Conservation (phyloP, 2,329 filamentous ascomycete species). For the Sordariomycetes sp. region DNA sequence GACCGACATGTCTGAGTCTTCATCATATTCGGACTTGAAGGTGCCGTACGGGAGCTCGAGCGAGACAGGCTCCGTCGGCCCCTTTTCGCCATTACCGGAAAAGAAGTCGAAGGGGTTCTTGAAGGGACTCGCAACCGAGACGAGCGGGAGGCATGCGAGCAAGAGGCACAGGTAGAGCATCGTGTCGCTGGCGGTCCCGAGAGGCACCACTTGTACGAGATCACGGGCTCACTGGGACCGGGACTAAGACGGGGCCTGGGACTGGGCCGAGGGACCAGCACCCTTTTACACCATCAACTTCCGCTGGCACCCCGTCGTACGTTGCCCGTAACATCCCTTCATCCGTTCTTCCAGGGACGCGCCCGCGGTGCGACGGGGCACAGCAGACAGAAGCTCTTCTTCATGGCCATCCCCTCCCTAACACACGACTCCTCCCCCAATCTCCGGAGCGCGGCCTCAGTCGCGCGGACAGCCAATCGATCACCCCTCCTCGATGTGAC, state of each 20-base stretch:
- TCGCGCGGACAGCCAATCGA: not conserved
- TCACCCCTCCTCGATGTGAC: not conserved
- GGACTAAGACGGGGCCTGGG: too few species aligned
- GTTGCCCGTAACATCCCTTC: not conserved
- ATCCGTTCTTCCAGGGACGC: not conserved
- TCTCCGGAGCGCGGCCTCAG: not conserved
- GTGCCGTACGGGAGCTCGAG: conserved; percentile 9
- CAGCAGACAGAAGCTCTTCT: too few species aligned
- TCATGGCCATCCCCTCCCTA: not conserved
- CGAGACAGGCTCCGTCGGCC: conserved; percentile 4
- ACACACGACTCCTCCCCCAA: not conserved
- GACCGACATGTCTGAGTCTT: conserved; percentile 8
- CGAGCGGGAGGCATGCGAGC: not conserved
- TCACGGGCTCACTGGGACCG: too few species aligned
- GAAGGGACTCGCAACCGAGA: not conserved
- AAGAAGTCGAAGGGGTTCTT: not conserved
- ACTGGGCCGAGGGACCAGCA: not conserved
- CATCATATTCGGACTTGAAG: conserved; percentile 8
- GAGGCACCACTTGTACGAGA: not conserved
- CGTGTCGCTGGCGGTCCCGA: not conserved
- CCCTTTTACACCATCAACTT: not conserved
- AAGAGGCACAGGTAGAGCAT: not conserved
- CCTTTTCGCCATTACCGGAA: not conserved
- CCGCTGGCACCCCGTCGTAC: not conserved
- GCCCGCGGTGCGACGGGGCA: not conserved